phyloP scores from a whole-genome alignment of 1,139 yeast species.

The Casaregolazyma suthepensis region DNA sequence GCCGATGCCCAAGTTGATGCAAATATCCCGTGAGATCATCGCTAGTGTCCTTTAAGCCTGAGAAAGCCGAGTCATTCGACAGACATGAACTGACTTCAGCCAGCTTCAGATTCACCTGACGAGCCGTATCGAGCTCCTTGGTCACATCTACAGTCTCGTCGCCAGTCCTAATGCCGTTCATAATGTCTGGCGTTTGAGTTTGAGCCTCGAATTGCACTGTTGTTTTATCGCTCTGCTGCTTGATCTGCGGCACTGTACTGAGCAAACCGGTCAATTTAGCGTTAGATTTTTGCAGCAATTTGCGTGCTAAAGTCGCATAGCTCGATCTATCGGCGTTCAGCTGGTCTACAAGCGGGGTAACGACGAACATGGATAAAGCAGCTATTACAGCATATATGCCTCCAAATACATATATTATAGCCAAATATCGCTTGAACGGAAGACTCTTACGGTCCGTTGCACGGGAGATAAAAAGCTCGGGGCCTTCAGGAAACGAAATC shows the following conservation, averaged over 20 bases:
- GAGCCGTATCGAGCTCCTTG: neutral
- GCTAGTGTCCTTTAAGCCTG: neutral
- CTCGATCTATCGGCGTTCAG: conserved; percentile 31
- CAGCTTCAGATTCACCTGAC: conserved; percentile 11
- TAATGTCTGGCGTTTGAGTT: conserved; percentile 25
- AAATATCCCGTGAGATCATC: conserved; percentile 2
- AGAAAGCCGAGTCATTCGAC: neutral
- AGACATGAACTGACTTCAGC: conserved; percentile 11
- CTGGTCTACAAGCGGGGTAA: conserved; percentile 32
- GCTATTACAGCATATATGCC: conserved; percentile 30
- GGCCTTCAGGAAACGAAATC: conserved; percentile 7
- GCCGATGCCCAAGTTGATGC: conserved; percentile 1
- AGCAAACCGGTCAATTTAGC: conserved; percentile 20
- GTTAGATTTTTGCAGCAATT: conserved; percentile 19
- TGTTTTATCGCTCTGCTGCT: conserved; percentile 17
- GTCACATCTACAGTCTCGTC: neutral
- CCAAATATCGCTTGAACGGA: conserved; percentile 22
- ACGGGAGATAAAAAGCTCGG: neutral
- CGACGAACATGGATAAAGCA: conserved; percentile 29
- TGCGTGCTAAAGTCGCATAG: conserved; percentile 25
- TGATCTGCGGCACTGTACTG: conserved; percentile 21
- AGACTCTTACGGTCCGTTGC: conserved; percentile 14
- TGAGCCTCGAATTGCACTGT: conserved; percentile 26
- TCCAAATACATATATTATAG: conserved; percentile 31
- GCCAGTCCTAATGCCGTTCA: neutral